Base-by-base conservation (phyloP, 2,329 filamentous ascomycete genomes). In the Claviceps africana region DNA sequence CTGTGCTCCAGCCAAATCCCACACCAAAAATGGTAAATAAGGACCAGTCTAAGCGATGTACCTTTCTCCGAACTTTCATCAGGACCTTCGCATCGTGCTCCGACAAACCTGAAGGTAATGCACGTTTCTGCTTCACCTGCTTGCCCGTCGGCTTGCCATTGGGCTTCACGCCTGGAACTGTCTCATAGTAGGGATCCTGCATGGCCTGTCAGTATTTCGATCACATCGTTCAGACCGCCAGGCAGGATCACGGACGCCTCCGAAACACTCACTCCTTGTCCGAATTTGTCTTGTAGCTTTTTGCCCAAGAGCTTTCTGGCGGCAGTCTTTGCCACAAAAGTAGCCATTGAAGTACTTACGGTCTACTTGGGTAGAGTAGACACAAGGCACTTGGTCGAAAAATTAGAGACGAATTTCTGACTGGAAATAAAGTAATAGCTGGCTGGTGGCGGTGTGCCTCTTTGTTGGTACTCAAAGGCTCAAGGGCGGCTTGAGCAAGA, bases 141-240 rank as follows among this genome's bases (percentile, higher is more conserved):
- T 89, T 94, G 61, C 80, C 82, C 3, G 66, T 77, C 28, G 82
- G 81, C 51, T 74, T 79, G 54, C 82, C 81, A 57, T 81, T 71
- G 43, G 86, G 72, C 56, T 81, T 78, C 9, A 85, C 86, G 43
- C 90, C 83, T 22, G 83, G 82, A 37, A 95, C 82, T 59, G 82
- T 76, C 66, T 95, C 88, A 61, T 90, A 95, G 71, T 89, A 95
- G 6, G 90, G 89, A 64, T 97, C 90, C 87, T 96, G 53, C 37
- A 21, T 30, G 44, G 55, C 56, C 54, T 50, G 66, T 65, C 37
- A 64, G 68, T 39, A 66, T 57, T 42, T 7, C n/a, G 10, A 45
- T 30, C 13, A 6, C 15, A 33, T n/a, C 9, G 2, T 11, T 6
- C 21, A 17, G 4, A 31, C 25, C 28, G n/a, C 3, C 17, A 47